Evolutionary conservation across 768 basidiomycete genomes (phyloP).

Genomic region (Cubamyces sp.): DNA sequence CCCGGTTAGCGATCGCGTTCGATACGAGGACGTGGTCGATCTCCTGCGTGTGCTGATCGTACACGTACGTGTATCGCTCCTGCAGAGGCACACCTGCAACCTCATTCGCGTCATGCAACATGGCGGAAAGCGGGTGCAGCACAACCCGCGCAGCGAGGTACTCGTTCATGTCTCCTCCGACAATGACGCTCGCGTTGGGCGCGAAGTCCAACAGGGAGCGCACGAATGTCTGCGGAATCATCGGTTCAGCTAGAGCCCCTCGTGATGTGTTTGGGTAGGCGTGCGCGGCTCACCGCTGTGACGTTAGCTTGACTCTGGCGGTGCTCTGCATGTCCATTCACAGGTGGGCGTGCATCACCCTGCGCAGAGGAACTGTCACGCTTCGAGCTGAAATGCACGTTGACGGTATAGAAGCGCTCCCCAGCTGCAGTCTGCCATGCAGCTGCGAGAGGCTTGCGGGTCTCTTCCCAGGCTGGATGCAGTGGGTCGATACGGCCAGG

Average conservation of each 20-base stretch:
- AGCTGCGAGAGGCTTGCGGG: slow-evolving; percentile 64
- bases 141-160: slow-evolving; percentile 56
- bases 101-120: slow-evolving; percentile 56
- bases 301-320: slow-evolving; percentile 54
- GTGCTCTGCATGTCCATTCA: slow-evolving; percentile 53
- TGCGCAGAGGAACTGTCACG: slow-evolving; percentile 56
- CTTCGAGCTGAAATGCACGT: slow-evolving; percentile 63
- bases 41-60: slow-evolving; percentile 60
- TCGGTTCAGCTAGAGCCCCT: background rate
- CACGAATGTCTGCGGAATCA: slow-evolving; percentile 49
- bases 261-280: background rate
- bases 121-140: slow-evolving; percentile 45
- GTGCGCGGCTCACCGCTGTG: slow-evolving; percentile 46
- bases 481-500: slow-evolving; percentile 65
- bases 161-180: slow-evolving; percentile 68
- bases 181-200: slow-evolving; percentile 50
- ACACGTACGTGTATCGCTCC: slow-evolving; percentile 66
- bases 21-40: slow-evolving; percentile 64
- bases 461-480: slow-evolving; percentile 55
- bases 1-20: slow-evolving; percentile 39
- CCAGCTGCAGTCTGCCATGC: slow-evolving; percentile 54
- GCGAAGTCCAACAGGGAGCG: slow-evolving; percentile 47
- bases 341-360: slow-evolving; percentile 61
- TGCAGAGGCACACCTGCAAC: slow-evolving; percentile 48
- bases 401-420: slow-evolving; percentile 56